phyloP scores from a whole-genome alignment of 345 rosid genomes.

The Citrus reticulata region DNA sequence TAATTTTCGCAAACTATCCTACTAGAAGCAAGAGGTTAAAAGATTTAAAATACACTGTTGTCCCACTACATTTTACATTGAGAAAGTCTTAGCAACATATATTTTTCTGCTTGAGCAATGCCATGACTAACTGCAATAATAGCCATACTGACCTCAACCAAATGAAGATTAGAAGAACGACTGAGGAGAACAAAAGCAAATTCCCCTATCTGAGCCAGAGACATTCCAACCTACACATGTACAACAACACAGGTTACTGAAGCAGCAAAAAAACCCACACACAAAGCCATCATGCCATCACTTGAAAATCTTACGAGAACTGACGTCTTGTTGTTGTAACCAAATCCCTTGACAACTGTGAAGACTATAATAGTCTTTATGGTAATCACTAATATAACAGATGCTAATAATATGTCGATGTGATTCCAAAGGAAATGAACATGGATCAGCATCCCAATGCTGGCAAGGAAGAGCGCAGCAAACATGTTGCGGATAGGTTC shows the following conservation, averaged over 20 bases:
- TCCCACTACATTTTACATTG: not conserved
- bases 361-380: slow-evolving; percentile 63
- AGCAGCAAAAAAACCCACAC: not conserved
- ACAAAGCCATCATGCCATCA: not conserved
- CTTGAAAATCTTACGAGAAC: slow-evolving; percentile 57
- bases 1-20: not conserved
- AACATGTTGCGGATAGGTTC: slow-evolving; percentile 86
- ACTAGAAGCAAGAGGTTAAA: not conserved
- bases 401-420: slow-evolving; percentile 76
- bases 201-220: slow-evolving; percentile 93
- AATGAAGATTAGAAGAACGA: slow-evolving; percentile 91
- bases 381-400: slow-evolving; percentile 69
- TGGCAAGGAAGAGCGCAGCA: slow-evolving; percentile 88
- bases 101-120: not conserved
- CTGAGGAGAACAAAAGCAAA: slow-evolving; percentile 94
- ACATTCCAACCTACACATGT: slow-evolving; percentile 70
- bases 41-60: not conserved
- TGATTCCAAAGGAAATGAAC: slow-evolving; percentile 90
- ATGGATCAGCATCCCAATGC: slow-evolving; percentile 87
- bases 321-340: slow-evolving; percentile 80
- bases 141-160: slow-evolving; percentile 65
- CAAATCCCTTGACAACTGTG: slow-evolving; percentile 71
- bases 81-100: not conserved
- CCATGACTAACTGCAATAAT: not conserved
- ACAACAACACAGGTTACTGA: slow-evolving; percentile 9